These are phyloP conservation scores for Noccaea bulbosa DNA, from an alignment of 345 rosid genomes.

Conservation along the genomic window DNA sequence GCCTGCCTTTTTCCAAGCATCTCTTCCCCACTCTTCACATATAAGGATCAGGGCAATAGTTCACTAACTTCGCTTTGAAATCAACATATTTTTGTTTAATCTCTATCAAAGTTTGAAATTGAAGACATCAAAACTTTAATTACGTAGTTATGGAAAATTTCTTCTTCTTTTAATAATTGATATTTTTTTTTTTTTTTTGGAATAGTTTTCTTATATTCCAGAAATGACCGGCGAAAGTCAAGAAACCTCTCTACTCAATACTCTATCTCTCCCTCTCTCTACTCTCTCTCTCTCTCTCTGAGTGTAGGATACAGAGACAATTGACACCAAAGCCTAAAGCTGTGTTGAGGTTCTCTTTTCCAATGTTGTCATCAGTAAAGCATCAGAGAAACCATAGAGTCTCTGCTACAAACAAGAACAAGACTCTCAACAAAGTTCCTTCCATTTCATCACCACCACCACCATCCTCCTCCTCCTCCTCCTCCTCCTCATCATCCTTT, in stretches of 20 bases:
- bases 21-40: conserved; percentile 32
- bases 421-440: conserved; percentile 31
- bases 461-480: background rate
- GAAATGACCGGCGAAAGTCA: conserved; percentile 43
- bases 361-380: conserved; percentile 41
- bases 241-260: conserved; percentile 41
- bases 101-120: conserved; percentile 13
- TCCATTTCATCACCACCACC: conserved; percentile 34
- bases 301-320: conserved; percentile 39
- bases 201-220: conserved; percentile 27
- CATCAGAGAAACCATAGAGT: conserved; percentile 37
- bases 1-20: conserved; percentile 35
- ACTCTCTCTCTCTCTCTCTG: conserved; percentile 14
- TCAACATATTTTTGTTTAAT: conserved; percentile 5
- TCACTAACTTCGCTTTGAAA: conserved; percentile 33
- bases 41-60: conserved; percentile 28
- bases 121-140: conserved; percentile 23
- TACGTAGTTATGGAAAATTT: conserved; percentile 4
- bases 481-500: conserved; percentile 19
- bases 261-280: conserved; percentile 28
- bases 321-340: conserved; percentile 42
- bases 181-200: background rate
- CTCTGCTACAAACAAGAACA: conserved; percentile 38
- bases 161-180: background rate
- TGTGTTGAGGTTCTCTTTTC: conserved; percentile 37